A percentile compares a stretch with the other conserved stretches of the same genome.
Conservation (phyloP, 2,329 filamentous ascomycete genomes). For the Beauveria brongniartii region DNA sequence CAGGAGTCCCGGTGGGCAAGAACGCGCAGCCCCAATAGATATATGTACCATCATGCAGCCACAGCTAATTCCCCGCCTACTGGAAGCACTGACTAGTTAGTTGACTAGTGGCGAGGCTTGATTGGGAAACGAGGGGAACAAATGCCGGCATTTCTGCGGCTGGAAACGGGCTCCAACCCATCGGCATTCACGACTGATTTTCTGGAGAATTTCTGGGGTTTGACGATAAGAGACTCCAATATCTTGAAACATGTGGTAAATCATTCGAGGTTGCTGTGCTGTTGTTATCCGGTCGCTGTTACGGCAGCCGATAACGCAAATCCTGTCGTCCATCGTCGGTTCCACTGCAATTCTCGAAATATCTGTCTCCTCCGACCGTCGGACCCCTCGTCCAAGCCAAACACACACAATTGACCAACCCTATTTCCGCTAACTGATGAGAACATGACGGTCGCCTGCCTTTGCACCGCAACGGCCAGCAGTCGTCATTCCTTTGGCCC, state of each 20-base stretch:
- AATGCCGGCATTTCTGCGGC: neutral
- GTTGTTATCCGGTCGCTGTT: neutral
- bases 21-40: too few species aligned
- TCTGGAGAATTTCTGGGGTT: conserved; percentile 1
- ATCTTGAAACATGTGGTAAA: neutral
- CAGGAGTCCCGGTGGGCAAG: neutral
- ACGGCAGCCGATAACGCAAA: too few species aligned
- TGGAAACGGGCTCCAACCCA: neutral
- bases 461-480: neutral
- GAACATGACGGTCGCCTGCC: neutral
- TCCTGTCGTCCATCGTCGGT: neutral
- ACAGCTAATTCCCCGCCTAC: too few species aligned
- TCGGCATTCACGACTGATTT: neutral
- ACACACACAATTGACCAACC: neutral
- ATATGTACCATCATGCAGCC: too few species aligned
- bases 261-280: neutral
- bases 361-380: neutral
- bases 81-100: neutral
- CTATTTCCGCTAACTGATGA: neutral
- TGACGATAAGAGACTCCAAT: neutral
- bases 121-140: neutral
- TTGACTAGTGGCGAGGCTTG: neutral
- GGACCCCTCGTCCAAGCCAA: neutral
- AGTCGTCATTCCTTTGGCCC: neutral
- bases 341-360: neutral